phyloP scores from a whole-genome alignment of 768 basidiomycete species.

The Boletus sp. region DNA sequence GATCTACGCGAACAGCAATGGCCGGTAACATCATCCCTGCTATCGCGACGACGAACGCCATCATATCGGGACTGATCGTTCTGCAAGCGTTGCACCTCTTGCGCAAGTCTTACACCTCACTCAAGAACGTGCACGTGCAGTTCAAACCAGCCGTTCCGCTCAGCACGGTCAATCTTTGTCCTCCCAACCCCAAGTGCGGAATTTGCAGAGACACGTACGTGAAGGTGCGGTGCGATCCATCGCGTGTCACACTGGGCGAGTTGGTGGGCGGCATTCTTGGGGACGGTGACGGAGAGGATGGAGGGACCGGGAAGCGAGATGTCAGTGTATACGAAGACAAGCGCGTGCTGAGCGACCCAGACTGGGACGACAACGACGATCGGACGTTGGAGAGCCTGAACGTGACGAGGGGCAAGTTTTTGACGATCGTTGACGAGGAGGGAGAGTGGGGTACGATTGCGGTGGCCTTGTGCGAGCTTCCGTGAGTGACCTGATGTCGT shows the following conservation, averaged over 20 bases:
- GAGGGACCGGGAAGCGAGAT: slow-evolving; percentile 45
- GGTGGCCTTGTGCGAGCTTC: slow-evolving; percentile 62
- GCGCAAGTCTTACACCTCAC: slow-evolving; percentile 52
- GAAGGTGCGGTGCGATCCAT: slow-evolving; percentile 68
- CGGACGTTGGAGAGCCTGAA: slow-evolving; percentile 79
- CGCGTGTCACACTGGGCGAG: slow-evolving; percentile 64
- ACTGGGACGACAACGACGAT: slow-evolving; percentile 86
- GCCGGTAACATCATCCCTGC: slow-evolving; percentile 99
- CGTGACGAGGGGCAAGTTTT: slow-evolving; percentile 78
- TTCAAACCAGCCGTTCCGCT: slow-evolving; percentile 79
- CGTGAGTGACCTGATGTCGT: slow-evolving; percentile 48
- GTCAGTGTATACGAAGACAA: slow-evolving; percentile 86
- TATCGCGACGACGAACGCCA: slow-evolving; percentile 98
- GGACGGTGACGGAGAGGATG: slow-evolving; percentile 35
- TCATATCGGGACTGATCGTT: slow-evolving; percentile 92
- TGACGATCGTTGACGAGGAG: slow-evolving; percentile 88
- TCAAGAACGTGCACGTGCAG: slow-evolving; percentile 77
- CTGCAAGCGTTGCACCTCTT: slow-evolving; percentile 87
- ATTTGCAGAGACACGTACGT: slow-evolving; percentile 86
- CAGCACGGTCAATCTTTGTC: slow-evolving; percentile 58
- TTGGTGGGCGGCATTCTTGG: slow-evolving; percentile 68
- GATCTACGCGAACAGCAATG: slow-evolving; percentile 63
- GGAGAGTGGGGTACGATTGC: slow-evolving; percentile 69
- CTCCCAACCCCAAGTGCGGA: slow-evolving; percentile 76
- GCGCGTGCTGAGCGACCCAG: slow-evolving; percentile 84